Base-by-base conservation (phyloP, 345 rosid species). In the Lepidium aucheri region DNA sequence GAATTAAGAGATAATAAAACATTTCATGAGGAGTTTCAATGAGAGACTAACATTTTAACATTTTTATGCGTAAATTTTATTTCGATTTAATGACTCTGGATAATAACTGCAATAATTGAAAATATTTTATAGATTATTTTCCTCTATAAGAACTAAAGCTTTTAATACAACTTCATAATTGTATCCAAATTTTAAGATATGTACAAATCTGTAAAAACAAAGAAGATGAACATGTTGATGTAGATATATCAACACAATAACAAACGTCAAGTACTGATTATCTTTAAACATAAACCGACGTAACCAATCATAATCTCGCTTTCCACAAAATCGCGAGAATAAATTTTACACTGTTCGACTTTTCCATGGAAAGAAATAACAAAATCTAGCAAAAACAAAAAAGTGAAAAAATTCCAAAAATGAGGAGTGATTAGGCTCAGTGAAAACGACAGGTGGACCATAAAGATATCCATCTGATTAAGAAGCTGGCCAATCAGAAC, bases 401-500 rank as follows among this genome's bases (percentile, higher is more conserved):
- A 50, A 15, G 22, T 52, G 8, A 26, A 15, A 26, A 63, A 35
- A 16, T 44, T 26, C 47, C 55, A 44, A 62, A 53, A 7, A 61
- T 15, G 12, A 50, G 6, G 10, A 18, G 63, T 70, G 44, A 46
- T 24, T 18, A 18, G 39, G 70, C 53, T 0, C 33, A 39, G 7
- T 4, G 53, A 56, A 49, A 72, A 32, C 7, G 60, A 72, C 70
- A 40, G 4, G 60, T 72, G 67, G 77, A 61, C 68, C 72, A 59
- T 68, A 77, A 0, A 39, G 84, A 85, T 82, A 85, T 85, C 88
- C 82, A 61, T 26, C 18, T 20, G 83, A 84, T 67, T 46, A 47
- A 54, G 65, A 59, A 62, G 65, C 16, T 69, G 60, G 22, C 95
- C 95, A 92, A 85, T 89, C 5, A 61, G 53, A 81, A 52, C 47